Percentiles rank a stretch among this genome's conserved stretches.
phyloP scores from a whole-genome alignment of 495 filamentous ascomycete genomes.

The Xylaria scruposa region DNA sequence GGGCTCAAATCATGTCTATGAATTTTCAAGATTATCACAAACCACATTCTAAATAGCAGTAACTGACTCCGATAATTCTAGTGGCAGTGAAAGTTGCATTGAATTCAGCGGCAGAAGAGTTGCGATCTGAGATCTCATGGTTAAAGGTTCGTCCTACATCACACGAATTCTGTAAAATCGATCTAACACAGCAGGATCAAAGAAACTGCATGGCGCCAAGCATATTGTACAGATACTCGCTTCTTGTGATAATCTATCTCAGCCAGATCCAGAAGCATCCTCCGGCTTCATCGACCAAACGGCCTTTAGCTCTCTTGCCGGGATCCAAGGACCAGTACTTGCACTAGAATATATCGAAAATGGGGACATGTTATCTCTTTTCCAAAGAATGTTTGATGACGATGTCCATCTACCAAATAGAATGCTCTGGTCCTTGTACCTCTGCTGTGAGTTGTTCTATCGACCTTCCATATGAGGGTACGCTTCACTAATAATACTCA shows the following conservation, averaged over 20 bases:
- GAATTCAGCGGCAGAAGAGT: not conserved
- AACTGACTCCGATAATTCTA: not conserved
- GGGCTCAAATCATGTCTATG: not conserved
- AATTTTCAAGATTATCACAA: not conserved
- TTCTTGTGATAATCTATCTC: not conserved
- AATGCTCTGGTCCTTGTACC: conserved; percentile 17
- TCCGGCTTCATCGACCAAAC: not conserved
- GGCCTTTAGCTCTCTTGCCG: not conserved
- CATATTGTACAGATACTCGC: conserved; percentile 15
- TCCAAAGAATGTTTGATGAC: conserved; percentile 1
- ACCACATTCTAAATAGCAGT: not conserved
- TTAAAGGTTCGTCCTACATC: conserved; percentile 13
- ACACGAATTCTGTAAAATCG: not conserved
- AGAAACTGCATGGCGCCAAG: conserved; percentile 11
- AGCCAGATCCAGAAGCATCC: not conserved
- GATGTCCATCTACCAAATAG: conserved; percentile 15
- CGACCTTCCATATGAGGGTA: not conserved
- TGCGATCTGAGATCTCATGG: conserved; percentile 8
- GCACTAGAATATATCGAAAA: conserved; percentile 16
- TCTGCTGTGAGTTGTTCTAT: conserved; percentile 4
- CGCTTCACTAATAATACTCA: not conserved
- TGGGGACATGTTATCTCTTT: not conserved
- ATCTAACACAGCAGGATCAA: not conserved
- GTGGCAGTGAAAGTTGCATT: conserved; percentile 17
- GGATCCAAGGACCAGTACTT: conserved; percentile 4